A percentile compares a stretch with the other conserved stretches of the same genome.
These are phyloP conservation scores for Aspergillus sp. DNA, from an alignment of 2,329 filamentous ascomycete genomes.

Conservation along the genomic window DNA sequence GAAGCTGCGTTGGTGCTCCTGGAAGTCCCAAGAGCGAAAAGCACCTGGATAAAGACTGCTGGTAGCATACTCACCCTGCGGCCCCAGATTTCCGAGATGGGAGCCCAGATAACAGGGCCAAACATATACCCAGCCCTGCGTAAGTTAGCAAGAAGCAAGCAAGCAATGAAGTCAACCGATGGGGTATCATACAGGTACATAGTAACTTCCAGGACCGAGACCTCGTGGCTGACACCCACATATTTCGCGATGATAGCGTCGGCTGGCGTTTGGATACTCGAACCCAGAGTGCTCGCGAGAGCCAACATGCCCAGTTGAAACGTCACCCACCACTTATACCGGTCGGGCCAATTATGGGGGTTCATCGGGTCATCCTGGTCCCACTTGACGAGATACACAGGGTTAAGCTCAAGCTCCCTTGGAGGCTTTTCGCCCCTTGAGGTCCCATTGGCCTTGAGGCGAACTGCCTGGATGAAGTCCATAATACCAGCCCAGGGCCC, in stretches of 20 bases:
- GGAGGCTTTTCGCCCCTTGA: background rate
- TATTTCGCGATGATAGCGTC: constrained; percentile 44
- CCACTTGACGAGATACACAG: constrained; percentile 9
- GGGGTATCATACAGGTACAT: constrained; percentile 43
- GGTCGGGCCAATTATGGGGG: constrained; percentile 48
- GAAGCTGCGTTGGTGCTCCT: constrained; percentile 65
- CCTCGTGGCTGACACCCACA: constrained; percentile 44
- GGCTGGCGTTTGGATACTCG: constrained; percentile 53
- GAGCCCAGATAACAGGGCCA: constrained; percentile 64
- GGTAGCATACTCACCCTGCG: constrained; percentile 46
- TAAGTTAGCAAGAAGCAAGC: background rate
- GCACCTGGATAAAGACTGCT: constrained; percentile 57
- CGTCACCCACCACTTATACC: constrained; percentile 51
- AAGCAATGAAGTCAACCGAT: too few species aligned
- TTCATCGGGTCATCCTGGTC: constrained; percentile 31
- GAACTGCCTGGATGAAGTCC: background rate
- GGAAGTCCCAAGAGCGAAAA: constrained; percentile 65
- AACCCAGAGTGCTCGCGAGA: constrained; percentile 50
- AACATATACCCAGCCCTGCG: constrained; percentile 27
- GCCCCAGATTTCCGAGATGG: constrained; percentile 62
- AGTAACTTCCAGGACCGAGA: constrained; percentile 47
- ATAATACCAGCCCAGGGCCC: background rate
- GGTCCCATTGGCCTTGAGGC: background rate
- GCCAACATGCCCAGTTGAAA: constrained; percentile 53
- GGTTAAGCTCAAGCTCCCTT: background rate